Conservation (phyloP, 257 asterid genomes). For the Petrea volubilis region DNA sequence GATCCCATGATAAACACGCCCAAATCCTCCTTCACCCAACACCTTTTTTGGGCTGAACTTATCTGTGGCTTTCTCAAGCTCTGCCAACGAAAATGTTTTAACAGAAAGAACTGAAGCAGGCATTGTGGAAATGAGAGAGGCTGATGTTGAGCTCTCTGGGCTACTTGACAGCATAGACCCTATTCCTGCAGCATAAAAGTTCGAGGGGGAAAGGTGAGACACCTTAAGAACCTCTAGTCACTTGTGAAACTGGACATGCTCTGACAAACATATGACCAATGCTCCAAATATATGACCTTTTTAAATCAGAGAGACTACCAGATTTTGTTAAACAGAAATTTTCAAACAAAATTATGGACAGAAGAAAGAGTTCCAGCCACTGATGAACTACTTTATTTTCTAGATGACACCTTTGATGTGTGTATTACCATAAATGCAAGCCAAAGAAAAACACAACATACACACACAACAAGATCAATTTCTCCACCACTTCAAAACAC, state of each 20-base stretch:
- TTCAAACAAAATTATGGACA: no score
- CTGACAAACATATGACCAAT: background rate
- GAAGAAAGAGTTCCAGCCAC: no score
- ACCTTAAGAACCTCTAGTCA: background rate
- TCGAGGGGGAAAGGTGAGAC: background rate
- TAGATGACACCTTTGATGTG: no score
- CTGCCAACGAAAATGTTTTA: conserved; percentile 47
- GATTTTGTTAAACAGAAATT: background rate
- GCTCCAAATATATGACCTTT: background rate
- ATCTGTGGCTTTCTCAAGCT: conserved; percentile 60
- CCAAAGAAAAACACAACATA: no score
- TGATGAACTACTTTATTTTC: no score
- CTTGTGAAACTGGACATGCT: background rate
- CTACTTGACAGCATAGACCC: conserved; percentile 51
- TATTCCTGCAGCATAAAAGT: conserved; percentile 33
- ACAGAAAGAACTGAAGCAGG: conserved; percentile 59
- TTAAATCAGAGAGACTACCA: background rate
- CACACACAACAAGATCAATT: no score
- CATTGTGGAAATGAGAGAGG: conserved; percentile 44
- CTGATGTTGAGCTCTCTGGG: conserved; percentile 51
- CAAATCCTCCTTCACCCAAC: conserved; percentile 75
- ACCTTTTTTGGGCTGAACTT: conserved; percentile 49
- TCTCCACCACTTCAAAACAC: background rate
- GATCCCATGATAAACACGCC: conserved; percentile 67
- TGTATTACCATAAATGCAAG: no score